Conservation (phyloP, 1,139 yeast species). For the Lodderomyces orthopsilosis region DNA sequence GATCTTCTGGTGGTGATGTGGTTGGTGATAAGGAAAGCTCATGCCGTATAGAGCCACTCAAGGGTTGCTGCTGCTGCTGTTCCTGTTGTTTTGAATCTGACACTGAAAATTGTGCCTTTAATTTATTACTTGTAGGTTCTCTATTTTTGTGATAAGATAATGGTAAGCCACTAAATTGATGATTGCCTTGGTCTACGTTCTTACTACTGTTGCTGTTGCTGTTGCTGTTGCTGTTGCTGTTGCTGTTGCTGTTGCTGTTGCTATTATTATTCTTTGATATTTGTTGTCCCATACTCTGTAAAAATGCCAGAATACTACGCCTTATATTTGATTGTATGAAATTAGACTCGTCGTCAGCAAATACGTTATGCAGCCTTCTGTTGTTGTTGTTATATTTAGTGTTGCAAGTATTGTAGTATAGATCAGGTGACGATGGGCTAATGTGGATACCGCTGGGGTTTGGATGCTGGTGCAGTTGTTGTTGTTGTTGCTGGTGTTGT, state of each 20-base stretch:
- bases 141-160: background rate
- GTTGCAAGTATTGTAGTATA: background rate
- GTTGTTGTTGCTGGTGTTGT: background rate
- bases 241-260: background rate
- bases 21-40: slow-evolving; percentile 13
- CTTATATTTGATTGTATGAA: slow-evolving; percentile 2
- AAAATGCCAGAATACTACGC: slow-evolving; percentile 1
- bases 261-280: slow-evolving; percentile 2
- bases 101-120: background rate
- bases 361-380: background rate
- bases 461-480: background rate
- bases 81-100: background rate
- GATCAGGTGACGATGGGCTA: slow-evolving; percentile 1
- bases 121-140: background rate
- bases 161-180: background rate
- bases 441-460: background rate
- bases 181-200: background rate
- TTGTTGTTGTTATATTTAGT: background rate
- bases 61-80: background rate
- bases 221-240: background rate
- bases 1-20: slow-evolving; percentile 13
- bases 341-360: slow-evolving; percentile 1
- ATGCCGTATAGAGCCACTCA: background rate
- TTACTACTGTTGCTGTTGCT: background rate
- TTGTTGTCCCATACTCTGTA: slow-evolving; percentile 9